Evolutionary conservation across 1,139 yeast species (phyloP), one percentile per base, ranked within the genome.

Genomic region (Geotrichum australiense): DNA sequence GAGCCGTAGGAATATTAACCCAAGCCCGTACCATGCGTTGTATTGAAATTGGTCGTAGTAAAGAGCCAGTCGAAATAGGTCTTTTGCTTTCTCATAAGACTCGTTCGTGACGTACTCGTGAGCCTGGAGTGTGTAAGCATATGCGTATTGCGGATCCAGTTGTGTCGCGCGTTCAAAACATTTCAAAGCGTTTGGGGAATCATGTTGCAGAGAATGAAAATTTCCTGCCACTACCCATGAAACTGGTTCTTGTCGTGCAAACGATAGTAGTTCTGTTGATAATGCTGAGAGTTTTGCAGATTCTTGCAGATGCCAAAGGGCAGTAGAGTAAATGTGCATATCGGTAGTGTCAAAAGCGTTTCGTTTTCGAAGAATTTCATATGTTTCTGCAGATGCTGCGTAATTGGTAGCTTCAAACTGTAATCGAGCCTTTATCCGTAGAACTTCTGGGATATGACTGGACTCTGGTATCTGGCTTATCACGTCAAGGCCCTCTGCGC

Each of bases 151-250:
- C n/a, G 78, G 77, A 55, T 84, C 80, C 15, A 82, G 59, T 47
- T 76, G 76, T 2, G 78, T 74, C 1, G 97, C 91, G 48, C 87
- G 76, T 49, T 78, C 77, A 62, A 93, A 87, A 57, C 96, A 86
- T 55, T 78, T 78, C 33, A 89, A 78, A 0, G 98, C 96, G 58
- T 85, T 94, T 50, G 84, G 94, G 2, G 94, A 84, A 54, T 91
- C 96, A 49, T 86, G 70, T 29, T 76, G 78, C 30, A 89, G 67
- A 10, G 96, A 85, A 52, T 85, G 85, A 37, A 91, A 73, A 59
- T 93, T 91, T 2, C 98, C 98, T 41, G 87, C 69, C 0, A 84
- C 80, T 54, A 94, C 84, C 98, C 98, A 91, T 0, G 96, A 80
- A 48, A 86, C 81, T 2, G 96, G 82, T 6, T 80, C 69, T 22